Evolutionary conservation across 805 yeast species (phyloP).

Genomic region (Torulaspora indica): DNA sequence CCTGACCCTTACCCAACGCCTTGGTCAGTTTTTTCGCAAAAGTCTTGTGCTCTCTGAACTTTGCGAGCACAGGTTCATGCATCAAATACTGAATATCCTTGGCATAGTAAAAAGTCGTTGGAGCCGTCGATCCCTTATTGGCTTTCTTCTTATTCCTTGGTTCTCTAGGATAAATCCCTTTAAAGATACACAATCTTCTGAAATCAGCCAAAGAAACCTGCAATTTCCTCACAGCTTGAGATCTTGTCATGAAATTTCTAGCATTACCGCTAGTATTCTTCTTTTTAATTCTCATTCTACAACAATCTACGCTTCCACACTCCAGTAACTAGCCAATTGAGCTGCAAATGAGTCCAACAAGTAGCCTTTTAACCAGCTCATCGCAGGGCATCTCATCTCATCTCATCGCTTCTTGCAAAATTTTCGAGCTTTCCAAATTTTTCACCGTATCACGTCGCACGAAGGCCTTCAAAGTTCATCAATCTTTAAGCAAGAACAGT

Average conservation of each 20-base stretch:
- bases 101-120: constrained; percentile 86
- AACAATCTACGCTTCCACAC: background rate
- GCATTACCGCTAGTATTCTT: constrained; percentile 85
- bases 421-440: constrained; percentile 14
- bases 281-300: constrained; percentile 62
- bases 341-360: background rate
- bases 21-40: constrained; percentile 86
- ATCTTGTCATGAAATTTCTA: constrained; percentile 85
- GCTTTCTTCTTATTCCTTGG: constrained; percentile 95
- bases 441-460: background rate
- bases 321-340: background rate
- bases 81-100: constrained; percentile 91
- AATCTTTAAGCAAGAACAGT: background rate
- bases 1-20: constrained; percentile 89
- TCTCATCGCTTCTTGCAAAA: constrained; percentile 20
- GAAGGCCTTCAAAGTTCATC: background rate
- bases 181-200: constrained; percentile 93
- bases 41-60: constrained; percentile 92
- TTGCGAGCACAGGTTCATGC: constrained; percentile 89
- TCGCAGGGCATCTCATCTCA: constrained; percentile 18
- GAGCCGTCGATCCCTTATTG: constrained; percentile 95
- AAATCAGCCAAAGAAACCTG: constrained; percentile 95
- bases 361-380: background rate
- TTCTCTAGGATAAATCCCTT: constrained; percentile 96
- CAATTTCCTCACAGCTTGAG: constrained; percentile 86